A percentile compares a stretch with the other conserved stretches of the same genome.
Evolutionary conservation across 2,329 filamentous ascomycete species (phyloP).

Genomic region (Pyricularia pennisetigena): DNA sequence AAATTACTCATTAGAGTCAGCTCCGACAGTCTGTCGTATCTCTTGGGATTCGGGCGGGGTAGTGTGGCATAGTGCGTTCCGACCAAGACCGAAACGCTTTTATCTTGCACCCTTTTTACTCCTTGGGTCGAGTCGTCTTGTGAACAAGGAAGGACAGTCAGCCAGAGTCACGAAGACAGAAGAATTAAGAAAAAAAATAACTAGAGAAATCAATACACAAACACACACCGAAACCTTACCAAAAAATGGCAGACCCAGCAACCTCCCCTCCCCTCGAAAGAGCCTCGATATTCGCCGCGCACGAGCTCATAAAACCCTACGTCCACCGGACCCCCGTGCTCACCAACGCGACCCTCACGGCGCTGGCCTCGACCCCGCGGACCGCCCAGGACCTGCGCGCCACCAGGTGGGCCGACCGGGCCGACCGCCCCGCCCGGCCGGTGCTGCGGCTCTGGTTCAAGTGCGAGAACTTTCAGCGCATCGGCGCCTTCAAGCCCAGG

Average conservation of each 20-base stretch:
- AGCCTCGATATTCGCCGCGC: constrained; percentile 60
- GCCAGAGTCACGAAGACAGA: not conserved
- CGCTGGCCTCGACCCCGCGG: constrained; percentile 64
- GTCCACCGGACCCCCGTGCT: constrained; percentile 79
- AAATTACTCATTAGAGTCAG: too few relatives aligned
- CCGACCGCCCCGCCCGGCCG: constrained; percentile 49
- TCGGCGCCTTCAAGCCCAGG: constrained; percentile 87
- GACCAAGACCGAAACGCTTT: too few relatives aligned
- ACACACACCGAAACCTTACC: not conserved
- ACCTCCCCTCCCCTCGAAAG: constrained; percentile 59
- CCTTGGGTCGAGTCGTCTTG: too few relatives aligned
- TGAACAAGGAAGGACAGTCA: too few relatives aligned
- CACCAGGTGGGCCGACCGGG: not conserved
- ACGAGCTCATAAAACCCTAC: constrained; percentile 61
- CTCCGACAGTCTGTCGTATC: too few relatives aligned
- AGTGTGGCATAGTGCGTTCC: too few relatives aligned
- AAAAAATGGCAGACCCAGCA: constrained; percentile 40
- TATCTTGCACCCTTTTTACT: too few relatives aligned
- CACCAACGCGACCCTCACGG: constrained; percentile 66
- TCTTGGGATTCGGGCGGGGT: too few relatives aligned
- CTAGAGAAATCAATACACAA: too few relatives aligned
- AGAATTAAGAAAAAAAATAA: not conserved
- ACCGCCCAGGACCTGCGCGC: not conserved
- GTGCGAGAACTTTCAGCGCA: constrained; percentile 84
- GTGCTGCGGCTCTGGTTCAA: constrained; percentile 80